Evolutionary conservation across 2,329 filamentous ascomycete genomes (phyloP).

Genomic region (Hymenoscyphus infarciens): DNA sequence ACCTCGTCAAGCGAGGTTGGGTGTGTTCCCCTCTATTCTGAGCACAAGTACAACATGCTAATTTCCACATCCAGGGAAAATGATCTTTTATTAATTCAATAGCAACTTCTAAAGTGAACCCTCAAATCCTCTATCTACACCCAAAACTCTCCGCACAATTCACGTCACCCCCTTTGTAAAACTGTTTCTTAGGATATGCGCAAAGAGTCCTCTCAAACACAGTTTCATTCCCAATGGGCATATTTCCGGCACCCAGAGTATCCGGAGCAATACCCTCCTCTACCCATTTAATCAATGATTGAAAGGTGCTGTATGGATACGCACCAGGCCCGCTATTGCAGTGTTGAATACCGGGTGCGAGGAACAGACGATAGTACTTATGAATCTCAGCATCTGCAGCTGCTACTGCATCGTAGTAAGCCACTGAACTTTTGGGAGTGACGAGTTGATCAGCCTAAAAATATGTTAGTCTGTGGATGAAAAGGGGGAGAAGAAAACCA

Average conservation of each 20-base stretch:
- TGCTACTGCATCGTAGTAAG: neutral
- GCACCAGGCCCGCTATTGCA: slow-evolving; percentile 25
- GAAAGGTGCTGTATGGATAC: slow-evolving; percentile 26
- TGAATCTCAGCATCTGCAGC: neutral
- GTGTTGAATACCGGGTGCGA: neutral
- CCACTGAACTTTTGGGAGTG: neutral
- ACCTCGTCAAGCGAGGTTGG: too few species aligned
- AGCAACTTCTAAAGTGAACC: too few species aligned
- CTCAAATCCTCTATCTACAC: neutral
- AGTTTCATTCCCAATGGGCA: neutral
- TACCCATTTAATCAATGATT: slow-evolving; percentile 31
- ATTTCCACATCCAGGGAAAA: too few species aligned
- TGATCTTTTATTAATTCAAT: too few species aligned
- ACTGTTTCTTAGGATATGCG: neutral
- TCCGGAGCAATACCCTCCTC: slow-evolving; percentile 32
- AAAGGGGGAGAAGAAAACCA: neutral
- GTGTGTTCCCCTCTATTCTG: too few species aligned
- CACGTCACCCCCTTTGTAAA: neutral
- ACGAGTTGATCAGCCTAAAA: slow-evolving; percentile 4
- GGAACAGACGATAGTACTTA: neutral
- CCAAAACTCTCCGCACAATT: neutral
- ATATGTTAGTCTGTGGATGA: neutral
- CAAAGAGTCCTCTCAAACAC: neutral
- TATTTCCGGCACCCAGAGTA: slow-evolving; percentile 6
- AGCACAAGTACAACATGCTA: too few species aligned